Conservation (phyloP, 2,329 filamentous ascomycete genomes). For the Trichoderma breve region DNA sequence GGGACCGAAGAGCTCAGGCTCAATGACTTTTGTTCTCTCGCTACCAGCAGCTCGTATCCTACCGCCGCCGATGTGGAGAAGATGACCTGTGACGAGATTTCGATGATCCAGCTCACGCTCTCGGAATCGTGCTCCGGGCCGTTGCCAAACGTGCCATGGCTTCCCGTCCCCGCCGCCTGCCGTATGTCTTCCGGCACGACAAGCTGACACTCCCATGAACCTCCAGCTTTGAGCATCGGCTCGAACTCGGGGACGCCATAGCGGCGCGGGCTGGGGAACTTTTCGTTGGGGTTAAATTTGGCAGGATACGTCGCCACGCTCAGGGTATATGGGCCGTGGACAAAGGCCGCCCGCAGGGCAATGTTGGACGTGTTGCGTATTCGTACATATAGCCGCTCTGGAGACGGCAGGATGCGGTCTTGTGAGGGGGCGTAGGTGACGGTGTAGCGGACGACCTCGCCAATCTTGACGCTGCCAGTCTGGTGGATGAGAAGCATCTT, state of each 20-base stretch:
- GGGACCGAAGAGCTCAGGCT: slow-evolving; percentile 56
- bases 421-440: slow-evolving; percentile 86
- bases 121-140: slow-evolving; percentile 46
- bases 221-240: slow-evolving; percentile 92
- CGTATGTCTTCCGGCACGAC: slow-evolving; percentile 76
- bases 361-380: slow-evolving; percentile 91
- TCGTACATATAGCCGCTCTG: slow-evolving; percentile 75
- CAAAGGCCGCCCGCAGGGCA: slow-evolving; percentile 87
- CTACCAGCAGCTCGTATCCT: slow-evolving; percentile 81
- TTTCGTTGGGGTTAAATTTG: slow-evolving; percentile 77
- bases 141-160: slow-evolving; percentile 46
- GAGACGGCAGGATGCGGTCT: slow-evolving; percentile 87
- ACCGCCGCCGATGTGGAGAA: slow-evolving; percentile 89
- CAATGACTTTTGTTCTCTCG: slow-evolving; percentile 80
- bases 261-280: slow-evolving; percentile 65
- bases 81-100: slow-evolving; percentile 87
- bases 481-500: slow-evolving; percentile 89
- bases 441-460: slow-evolving; percentile 88
- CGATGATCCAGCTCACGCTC: slow-evolving; percentile 81
- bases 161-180: slow-evolving; percentile 55
- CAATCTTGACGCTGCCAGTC: slow-evolving; percentile 86
- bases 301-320: slow-evolving; percentile 83
- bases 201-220: slow-evolving; percentile 77
- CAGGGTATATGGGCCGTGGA: slow-evolving; percentile 92
- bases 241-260: slow-evolving; percentile 89